Base-by-base conservation (phyloP, 352 stramenopile species). In the Pythium sp. region DNA sequence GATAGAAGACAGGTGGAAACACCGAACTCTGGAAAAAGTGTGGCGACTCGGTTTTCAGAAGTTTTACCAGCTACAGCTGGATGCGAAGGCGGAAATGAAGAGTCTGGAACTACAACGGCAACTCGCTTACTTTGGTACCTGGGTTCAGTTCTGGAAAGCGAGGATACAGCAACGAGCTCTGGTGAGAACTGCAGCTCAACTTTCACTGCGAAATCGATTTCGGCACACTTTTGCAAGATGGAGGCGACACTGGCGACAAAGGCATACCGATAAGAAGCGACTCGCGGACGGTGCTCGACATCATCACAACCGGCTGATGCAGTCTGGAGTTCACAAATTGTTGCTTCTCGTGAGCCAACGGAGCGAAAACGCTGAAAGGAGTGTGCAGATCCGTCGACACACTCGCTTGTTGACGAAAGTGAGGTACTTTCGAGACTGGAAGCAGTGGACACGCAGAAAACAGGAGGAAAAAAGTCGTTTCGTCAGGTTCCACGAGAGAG, bases 381-480 rank as follows among this genome's bases (percentile, higher is more conserved):
- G 43, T 26, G 68, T 69, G 46, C 64, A 65, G 0, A 62, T 84
- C 4, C 66, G 72, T 3, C 74, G 72, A 11, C 73, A 70, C 4
- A 15, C 43, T 22, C 76, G 78, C 8, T 14, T 30, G n/a, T 61
- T 26, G 0, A n/a, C 72, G n/a, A 77, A 76, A 28, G 61, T 53
- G 22, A 67, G 58, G 9, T 67, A 68, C 53, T 81, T 84, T 64
- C 24, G 3, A 24, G 34, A 3, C 18, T 86, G 76, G 78, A 62
- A 54, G 15, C 34, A 8, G 12, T 65, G 55, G 34, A 18, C 9
- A 6, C 28, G 28, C 5, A 24, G 20, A 6, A 34, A 15, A 7
- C 46, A 20, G 18, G 11, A 15, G 5, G 9, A 41, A 2, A 28
- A 8, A 24, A 38, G 12, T 1, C 26, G 26, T 1, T 11, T 65